Percentiles rank a stretch among this genome's conserved stretches.
Conservation (phyloP, 352 stramenopile genomes). For the Ochromonadaceae sp. region DNA sequence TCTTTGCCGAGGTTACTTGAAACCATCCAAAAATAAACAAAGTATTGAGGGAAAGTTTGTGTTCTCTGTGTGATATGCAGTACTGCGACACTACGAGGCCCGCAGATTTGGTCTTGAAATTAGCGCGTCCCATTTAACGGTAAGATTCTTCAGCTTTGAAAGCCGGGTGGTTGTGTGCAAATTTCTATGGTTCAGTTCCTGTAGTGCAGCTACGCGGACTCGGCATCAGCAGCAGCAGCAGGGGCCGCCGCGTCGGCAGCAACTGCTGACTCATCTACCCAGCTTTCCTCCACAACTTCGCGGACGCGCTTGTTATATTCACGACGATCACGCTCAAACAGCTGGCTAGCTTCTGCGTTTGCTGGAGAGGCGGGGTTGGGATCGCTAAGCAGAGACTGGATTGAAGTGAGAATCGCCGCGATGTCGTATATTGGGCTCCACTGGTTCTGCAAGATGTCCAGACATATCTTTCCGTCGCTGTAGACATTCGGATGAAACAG, state of each 20-base stretch:
- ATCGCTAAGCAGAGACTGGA: constrained; percentile 97
- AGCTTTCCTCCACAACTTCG: constrained; percentile 97
- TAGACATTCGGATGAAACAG: constrained; percentile 99
- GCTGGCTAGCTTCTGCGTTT: constrained; percentile 88
- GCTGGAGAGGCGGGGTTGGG: constrained; percentile 96
- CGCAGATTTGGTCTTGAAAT: too few relatives aligned
- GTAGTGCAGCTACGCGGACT: too few relatives aligned
- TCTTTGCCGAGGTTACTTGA: not conserved
- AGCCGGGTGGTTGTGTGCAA: too few relatives aligned
- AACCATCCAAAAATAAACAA: not conserved
- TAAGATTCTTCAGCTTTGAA: too few relatives aligned
- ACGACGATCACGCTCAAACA: constrained; percentile 81
- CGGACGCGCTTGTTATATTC: constrained; percentile 98
- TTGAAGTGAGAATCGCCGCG: constrained; percentile 95
- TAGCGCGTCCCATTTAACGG: too few relatives aligned
- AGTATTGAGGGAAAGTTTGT: not conserved
- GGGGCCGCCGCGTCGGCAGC: not conserved
- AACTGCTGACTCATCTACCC: constrained; percentile 52
- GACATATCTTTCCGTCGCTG: constrained; percentile 72
- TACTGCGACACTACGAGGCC: too few relatives aligned
- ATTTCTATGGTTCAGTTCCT: constrained; percentile 3
- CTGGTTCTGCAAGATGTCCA: constrained; percentile 99
- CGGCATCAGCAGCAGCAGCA: not conserved
- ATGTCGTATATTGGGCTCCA: constrained; percentile 99
- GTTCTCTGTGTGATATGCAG: not conserved